Evolutionary conservation across 192 early-diverging fungal species (phyloP).

Genomic region (Coemansia sp.): DNA sequence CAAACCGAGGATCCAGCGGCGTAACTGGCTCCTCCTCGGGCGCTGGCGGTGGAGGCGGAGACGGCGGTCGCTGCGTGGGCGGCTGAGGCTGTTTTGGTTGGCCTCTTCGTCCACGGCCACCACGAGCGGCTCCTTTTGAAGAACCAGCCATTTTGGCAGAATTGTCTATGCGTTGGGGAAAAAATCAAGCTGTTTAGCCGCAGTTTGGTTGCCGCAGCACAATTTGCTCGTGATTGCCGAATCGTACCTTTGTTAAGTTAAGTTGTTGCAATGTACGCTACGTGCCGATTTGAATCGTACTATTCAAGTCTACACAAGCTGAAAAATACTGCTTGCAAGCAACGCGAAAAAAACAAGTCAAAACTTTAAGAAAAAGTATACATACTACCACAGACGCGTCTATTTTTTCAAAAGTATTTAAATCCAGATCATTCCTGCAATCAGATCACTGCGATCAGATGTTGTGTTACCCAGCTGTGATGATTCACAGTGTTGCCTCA

Average conservation of each 20-base stretch:
- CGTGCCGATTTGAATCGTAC: background rate
- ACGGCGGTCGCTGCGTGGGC: slow-evolving; percentile 8
- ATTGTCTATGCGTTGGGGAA: background rate
- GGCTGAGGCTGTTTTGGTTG: background rate
- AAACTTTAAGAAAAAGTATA: background rate
- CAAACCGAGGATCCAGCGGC: slow-evolving; percentile 39
- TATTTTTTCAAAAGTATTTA: background rate
- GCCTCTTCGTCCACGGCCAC: background rate
- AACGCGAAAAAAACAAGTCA: background rate
- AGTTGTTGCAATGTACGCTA: background rate
- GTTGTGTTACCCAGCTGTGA: background rate
- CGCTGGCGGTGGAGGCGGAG: background rate
- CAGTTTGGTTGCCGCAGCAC: background rate
- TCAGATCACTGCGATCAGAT: slow-evolving; percentile 4
- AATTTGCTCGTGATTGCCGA: background rate
- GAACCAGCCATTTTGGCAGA: slow-evolving; percentile 7
- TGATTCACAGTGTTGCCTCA: background rate
- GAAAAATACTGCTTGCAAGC: background rate
- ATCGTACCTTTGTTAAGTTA: background rate
- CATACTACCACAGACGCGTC: background rate
- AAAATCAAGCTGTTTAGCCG: background rate
- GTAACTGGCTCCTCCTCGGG: slow-evolving; percentile 2
- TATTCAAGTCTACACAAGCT: background rate
- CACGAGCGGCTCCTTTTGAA: slow-evolving; percentile 5
- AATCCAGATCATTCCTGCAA: background rate